Conservation (phyloP, 1,139 yeast genomes). For the Pichia sp. region DNA sequence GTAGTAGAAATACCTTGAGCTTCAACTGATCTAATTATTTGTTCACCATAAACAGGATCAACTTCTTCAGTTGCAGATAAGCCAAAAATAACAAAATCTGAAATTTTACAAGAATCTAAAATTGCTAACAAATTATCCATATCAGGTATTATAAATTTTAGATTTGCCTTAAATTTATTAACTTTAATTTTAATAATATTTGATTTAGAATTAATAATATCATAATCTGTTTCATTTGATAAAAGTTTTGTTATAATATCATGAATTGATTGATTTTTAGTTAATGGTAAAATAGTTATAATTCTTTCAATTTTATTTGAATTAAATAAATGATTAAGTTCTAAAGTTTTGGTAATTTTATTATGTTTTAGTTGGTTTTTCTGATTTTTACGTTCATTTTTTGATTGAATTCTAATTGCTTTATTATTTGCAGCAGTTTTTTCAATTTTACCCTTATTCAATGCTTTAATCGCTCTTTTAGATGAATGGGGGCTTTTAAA, state of each 20-base stretch:
- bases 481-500: slow-evolving; percentile 89
- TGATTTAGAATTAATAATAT: slow-evolving; percentile 34
- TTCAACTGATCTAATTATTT: slow-evolving; percentile 77
- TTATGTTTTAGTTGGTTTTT: slow-evolving; percentile 72
- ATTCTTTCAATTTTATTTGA: slow-evolving; percentile 68
- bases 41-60: slow-evolving; percentile 75
- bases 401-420: slow-evolving; percentile 44
- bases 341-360: slow-evolving; percentile 48
- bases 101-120: slow-evolving; percentile 79
- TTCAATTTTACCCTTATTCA: slow-evolving; percentile 84
- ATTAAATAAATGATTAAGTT: slow-evolving; percentile 62
- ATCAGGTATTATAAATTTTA: slow-evolving; percentile 74
- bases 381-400: slow-evolving; percentile 70
- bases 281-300: slow-evolving; percentile 72
- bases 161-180: slow-evolving; percentile 63
- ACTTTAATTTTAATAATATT: slow-evolving; percentile 46
- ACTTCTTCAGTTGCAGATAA: slow-evolving; percentile 83
- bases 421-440: slow-evolving; percentile 41
- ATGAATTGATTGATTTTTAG: slow-evolving; percentile 58
- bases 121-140: slow-evolving; percentile 59
- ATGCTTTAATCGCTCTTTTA: slow-evolving; percentile 79
- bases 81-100: slow-evolving; percentile 85
- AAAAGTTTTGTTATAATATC: slow-evolving; percentile 52
- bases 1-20: slow-evolving; percentile 89
- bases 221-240: slow-evolving; percentile 25